phyloP scores from a whole-genome alignment of 1,139 yeast species.

The Saccharomyces hybrid region DNA sequence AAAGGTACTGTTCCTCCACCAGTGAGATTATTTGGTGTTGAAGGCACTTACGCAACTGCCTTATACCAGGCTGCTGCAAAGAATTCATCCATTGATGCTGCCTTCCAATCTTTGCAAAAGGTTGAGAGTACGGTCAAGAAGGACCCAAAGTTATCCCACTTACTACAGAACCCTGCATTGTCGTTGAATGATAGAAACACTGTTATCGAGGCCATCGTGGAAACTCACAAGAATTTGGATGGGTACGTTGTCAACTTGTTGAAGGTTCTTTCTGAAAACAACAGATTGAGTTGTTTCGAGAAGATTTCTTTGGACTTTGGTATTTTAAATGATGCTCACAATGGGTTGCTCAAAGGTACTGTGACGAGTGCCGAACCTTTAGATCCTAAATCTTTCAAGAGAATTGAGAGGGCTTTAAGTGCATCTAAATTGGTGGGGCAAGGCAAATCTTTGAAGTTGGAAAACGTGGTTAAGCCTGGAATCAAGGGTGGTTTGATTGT shows the following conservation, averaged over 20 bases:
- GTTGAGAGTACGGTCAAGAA: slow-evolving; percentile 48
- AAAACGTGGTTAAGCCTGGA: slow-evolving; percentile 79
- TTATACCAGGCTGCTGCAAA: slow-evolving; percentile 87
- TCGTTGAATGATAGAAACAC: slow-evolving; percentile 64
- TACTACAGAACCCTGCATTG: slow-evolving; percentile 78
- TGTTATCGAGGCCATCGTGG: slow-evolving; percentile 53
- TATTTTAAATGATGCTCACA: slow-evolving; percentile 76
- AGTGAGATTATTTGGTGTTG: slow-evolving; percentile 88
- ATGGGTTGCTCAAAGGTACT: slow-evolving; percentile 88
- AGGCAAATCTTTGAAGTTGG: slow-evolving; percentile 77
- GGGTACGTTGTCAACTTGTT: slow-evolving; percentile 74
- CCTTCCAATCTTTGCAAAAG: slow-evolving; percentile 58
- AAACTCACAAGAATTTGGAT: slow-evolving; percentile 48
- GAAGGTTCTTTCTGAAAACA: slow-evolving; percentile 84
- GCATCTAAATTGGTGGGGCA: slow-evolving; percentile 75
- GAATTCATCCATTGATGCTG: slow-evolving; percentile 66
- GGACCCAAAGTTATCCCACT: slow-evolving; percentile 56
- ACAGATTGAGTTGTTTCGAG: slow-evolving; percentile 70
- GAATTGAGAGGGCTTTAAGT: slow-evolving; percentile 71
- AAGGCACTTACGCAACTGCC: slow-evolving; percentile 96
- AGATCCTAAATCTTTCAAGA: slow-evolving; percentile 71
- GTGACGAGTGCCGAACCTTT: slow-evolving; percentile 84
- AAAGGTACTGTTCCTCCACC: slow-evolving; percentile 61
- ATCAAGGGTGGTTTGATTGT: slow-evolving; percentile 94
- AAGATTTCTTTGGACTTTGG: slow-evolving; percentile 65